Evolutionary conservation across 108 stramenopile species (phyloP), one percentile per base, ranked within the genome.

Genomic region (Nannochloropsis oceanica): DNA sequence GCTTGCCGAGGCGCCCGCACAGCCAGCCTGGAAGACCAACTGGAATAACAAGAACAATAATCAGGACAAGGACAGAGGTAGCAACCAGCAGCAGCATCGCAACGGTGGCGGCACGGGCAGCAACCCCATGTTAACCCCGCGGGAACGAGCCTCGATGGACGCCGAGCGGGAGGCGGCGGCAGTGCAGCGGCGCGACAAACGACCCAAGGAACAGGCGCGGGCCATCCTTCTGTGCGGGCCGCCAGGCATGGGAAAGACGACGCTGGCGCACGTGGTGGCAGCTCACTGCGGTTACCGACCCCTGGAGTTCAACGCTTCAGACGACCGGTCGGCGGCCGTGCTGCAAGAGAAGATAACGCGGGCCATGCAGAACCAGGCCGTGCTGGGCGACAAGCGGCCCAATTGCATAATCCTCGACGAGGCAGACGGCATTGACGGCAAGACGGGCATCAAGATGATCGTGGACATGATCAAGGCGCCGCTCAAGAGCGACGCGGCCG

Each of bases 181-280:
- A 18, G 42, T n/a, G 42, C 34, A 24, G 83, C 44, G 83, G 2
- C 18, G 22, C 26, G 96, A 96, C 86, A 83, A 90, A 44, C 92
- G 95, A 22, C 95, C 95, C 0, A 92, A 93, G 80, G 90, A 92
- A 59, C 81, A 86, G 73, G 82, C 89, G 27, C 87, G 94, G 24
- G 94, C 96, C 24, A 94, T 99, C 86, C 87, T 99, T 84, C 92
- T 99, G 10, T 92, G 93, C 25, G 96, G 93, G 12, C 95, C 96
- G 20, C 96, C 98, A 7, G 98, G 98, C 12, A 94, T 94, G 10
- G 98, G 98, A 26, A 99, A 99, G 91, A 96, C 96, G 14, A 98
- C 97, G 14, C 87, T 99, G 89, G 98, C 98, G n/a, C 97, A 98
- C 82, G 92, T 98, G 27, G 91, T 95, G 81, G 94, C 93, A 80